Base-by-base conservation (phyloP, 345 rosid genomes). In the Linum tenue region DNA sequence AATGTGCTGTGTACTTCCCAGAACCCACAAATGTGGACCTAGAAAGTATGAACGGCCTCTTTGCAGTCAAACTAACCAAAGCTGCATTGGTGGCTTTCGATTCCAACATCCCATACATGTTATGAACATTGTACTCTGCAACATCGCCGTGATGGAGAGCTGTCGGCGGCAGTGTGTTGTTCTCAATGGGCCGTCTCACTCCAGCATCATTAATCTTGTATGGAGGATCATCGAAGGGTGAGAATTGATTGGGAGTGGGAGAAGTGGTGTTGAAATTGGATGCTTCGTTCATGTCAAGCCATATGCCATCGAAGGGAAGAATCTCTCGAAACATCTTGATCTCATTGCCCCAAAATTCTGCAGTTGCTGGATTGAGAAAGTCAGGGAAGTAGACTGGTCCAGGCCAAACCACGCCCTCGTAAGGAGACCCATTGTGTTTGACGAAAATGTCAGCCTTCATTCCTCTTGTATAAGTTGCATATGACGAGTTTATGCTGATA, bases 201-300 rank as follows among this genome's bases (percentile, higher is more conserved):
- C 86, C 88, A 0, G 63, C 22, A 62, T 83, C 83, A 80, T 89
- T 89, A 31, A 89, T 89, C 66, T 69, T 72, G 90, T 86, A 89
- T 31, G 90, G 86, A 57, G 92, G 96, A 57, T 76, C 67, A 69
- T 89, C 96, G 0, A 83, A 74, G 16, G 79, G 68, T 4, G 90
- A 85, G 57, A 22, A 22, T 22, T 22, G 31, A 22, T 50, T 65
- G 56, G 81, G 81, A 9, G 56, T 64, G 3, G 75, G 63, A 17
- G 80, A 65, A 43, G 91, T 68, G 31, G 85, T 77, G 5, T 78
- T 75, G 78, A 86, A 89, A 70, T 83, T 89, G 37, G 92, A 76
- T 15, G 83, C 0, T 78, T 86, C 92, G 9, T 89, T 89, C 96
- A 89, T 89, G 76, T 89, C 96, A 48, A 89, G 39, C 96, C 96